phyloP scores from a whole-genome alignment of 371 early-diverging fungal genomes.

The Rhizopus sp. region DNA sequence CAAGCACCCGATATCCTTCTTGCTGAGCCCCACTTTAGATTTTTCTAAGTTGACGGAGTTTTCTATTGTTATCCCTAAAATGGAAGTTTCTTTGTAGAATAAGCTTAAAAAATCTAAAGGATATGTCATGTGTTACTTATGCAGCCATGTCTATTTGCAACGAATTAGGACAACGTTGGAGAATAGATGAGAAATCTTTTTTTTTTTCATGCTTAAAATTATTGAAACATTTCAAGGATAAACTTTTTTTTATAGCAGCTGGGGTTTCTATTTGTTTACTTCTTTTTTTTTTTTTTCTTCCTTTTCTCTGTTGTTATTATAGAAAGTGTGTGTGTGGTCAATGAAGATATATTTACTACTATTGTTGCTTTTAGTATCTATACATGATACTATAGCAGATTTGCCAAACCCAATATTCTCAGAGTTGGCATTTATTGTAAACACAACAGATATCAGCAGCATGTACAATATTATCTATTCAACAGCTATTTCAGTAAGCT shows the following conservation, averaged over 20 bases:
- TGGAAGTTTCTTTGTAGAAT: too few species aligned
- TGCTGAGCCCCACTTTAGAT: too few species aligned
- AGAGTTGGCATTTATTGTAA: constrained; percentile 14
- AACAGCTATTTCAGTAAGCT: constrained; percentile 13
- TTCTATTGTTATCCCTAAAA: too few species aligned
- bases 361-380: neutral
- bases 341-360: neutral
- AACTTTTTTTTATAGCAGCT: neutral
- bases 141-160: too few species aligned
- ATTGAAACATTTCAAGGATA: neutral
- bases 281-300: constrained; percentile 1
- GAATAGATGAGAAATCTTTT: neutral
- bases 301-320: neutral
- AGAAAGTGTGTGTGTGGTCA: neutral
- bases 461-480: constrained; percentile 4
- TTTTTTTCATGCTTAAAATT: neutral
- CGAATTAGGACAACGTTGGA: neutral
- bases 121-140: too few species aligned
- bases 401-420: constrained; percentile 11
- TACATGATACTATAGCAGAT: neutral
- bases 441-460: constrained; percentile 3
- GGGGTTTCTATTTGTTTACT: neutral
- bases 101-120: too few species aligned
- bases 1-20: too few species aligned
- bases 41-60: too few species aligned